Conservation (phyloP, 495 filamentous ascomycete species). For the Penicillium macrosclerotiorum region DNA sequence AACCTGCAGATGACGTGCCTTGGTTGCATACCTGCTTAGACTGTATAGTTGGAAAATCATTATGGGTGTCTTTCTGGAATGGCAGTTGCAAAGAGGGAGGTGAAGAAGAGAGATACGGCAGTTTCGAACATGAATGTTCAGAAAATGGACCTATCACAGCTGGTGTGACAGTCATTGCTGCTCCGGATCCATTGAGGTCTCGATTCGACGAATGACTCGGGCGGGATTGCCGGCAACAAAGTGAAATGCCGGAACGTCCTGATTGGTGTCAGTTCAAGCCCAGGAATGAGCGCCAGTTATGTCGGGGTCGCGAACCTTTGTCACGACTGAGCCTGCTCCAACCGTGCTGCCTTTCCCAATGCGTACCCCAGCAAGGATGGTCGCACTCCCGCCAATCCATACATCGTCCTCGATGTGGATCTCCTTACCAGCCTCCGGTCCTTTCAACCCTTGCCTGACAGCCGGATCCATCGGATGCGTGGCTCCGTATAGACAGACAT, state of each 20-base stretch:
- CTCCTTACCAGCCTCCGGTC: constrained; percentile 70
- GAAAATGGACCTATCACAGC: background rate
- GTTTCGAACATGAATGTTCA: background rate
- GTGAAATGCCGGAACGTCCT: constrained; percentile 56
- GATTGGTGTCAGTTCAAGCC: background rate
- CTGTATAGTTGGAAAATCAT: too few relatives aligned
- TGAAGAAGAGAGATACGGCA: background rate
- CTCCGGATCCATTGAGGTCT: constrained; percentile 12
- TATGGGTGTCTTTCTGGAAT: too few relatives aligned
- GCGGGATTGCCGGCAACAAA: constrained; percentile 64
- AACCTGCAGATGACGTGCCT: too few relatives aligned
- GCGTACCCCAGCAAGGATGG: constrained; percentile 17
- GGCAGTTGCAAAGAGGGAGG: too few relatives aligned
- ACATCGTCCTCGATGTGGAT: constrained; percentile 80
- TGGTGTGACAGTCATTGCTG: too few relatives aligned
- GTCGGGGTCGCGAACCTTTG: constrained; percentile 67
- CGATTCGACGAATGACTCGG: constrained; percentile 45
- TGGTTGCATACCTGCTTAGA: too few relatives aligned
- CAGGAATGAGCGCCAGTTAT: background rate
- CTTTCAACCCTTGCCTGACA: constrained; percentile 64
- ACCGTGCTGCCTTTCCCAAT: constrained; percentile 56
- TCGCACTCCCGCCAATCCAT: constrained; percentile 68
- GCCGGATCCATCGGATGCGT: constrained; percentile 72
- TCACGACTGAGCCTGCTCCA: constrained; percentile 80
- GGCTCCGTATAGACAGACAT: constrained; percentile 64